Evolutionary conservation across 1,284 basidiomycete species (phyloP), one percentile per base, ranked within the genome.

Genomic region (Ustilago nuda): DNA sequence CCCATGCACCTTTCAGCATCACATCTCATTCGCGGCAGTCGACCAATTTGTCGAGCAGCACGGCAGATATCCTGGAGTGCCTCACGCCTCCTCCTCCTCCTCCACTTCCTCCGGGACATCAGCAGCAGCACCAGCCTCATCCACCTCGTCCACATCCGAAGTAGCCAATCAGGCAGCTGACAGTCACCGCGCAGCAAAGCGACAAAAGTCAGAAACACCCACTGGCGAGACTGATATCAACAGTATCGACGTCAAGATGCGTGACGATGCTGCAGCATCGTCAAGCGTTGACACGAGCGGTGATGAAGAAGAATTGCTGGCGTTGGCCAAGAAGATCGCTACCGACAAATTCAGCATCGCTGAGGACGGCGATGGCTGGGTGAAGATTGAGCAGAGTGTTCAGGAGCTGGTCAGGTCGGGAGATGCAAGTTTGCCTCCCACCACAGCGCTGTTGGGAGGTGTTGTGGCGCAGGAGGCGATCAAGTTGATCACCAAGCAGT

Each of bases 401-500:
- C 91, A 91, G 55, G 96, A 98, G 86, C 87, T 95, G 93, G 73
- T 80, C 1, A 91, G 95, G 17, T 90, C 94, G 1, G 94, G 93
- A 2, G 72, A 80, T 43, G 68, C 93, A 1, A 94, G 96, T 78
- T 87, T 98, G 1, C 95, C 96, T 0, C 95, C 94, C 74, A 95
- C 92, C 0, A 93, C 97, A 0, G 95, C 95, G 0, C 91, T 99
- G 82, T 87, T 98, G 2, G 97, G 97, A 15, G 97, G 96, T 0
- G 87, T 99, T 19, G 92, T 95, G 32, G 94, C 94, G n/a, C 97
- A 99, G 82, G 97, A 99, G 87, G 91, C 92, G 8, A 98, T 99
- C 89, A 99, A 99, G 89, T 89, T 98, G 86, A 92, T 98, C 80
- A 98, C 96, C 70, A 92, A 91, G 83, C 97, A 99, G 87, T 99